Percentiles rank a stretch among this genome's conserved stretches.
Evolutionary conservation across 805 yeast species (phyloP).

Genomic region (Wickerhamiella azymoides): DNA sequence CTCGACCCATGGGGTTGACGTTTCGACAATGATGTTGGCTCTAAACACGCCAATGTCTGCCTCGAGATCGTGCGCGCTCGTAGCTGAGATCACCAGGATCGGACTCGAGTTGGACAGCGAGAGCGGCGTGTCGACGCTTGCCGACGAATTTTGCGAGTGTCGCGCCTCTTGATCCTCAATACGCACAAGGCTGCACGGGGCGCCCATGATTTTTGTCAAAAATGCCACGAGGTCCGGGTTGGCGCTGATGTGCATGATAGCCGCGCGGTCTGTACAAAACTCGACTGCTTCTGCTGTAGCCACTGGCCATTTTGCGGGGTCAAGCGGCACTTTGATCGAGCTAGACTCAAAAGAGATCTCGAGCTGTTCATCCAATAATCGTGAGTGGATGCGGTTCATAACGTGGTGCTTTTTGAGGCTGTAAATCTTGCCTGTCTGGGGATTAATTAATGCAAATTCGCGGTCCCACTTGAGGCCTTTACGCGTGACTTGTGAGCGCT

Average conservation of each 20-base stretch:
- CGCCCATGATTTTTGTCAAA: constrained; percentile 22
- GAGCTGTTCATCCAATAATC: constrained; percentile 9
- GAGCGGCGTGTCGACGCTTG: constrained; percentile 8
- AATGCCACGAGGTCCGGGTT: constrained; percentile 21
- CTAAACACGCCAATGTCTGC: constrained; percentile 23
- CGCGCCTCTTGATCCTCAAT: constrained; percentile 6
- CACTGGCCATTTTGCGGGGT: constrained; percentile 9
- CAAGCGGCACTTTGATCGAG: constrained; percentile 6
- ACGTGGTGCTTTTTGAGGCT: constrained; percentile 25
- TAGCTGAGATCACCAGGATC: constrained; percentile 25
- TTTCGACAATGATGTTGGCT: constrained; percentile 28
- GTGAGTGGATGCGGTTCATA: constrained; percentile 28
- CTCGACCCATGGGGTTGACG: constrained; percentile 26
- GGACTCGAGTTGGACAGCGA: constrained; percentile 29
- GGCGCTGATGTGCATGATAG: constrained; percentile 8
- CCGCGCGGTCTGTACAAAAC: not conserved
- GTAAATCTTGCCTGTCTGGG: constrained; percentile 21
- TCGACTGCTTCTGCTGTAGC: not conserved
- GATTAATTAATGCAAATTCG: constrained; percentile 27
- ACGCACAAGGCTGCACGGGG: constrained; percentile 28
- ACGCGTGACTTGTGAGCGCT: constrained; percentile 14
- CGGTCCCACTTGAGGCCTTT: constrained; percentile 31
- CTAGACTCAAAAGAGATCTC: not conserved
- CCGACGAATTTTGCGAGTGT: not conserved
- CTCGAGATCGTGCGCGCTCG: constrained; percentile 21